Base-by-base conservation (phyloP, 1,284 basidiomycete genomes). In the Puccinia novopanici region DNA sequence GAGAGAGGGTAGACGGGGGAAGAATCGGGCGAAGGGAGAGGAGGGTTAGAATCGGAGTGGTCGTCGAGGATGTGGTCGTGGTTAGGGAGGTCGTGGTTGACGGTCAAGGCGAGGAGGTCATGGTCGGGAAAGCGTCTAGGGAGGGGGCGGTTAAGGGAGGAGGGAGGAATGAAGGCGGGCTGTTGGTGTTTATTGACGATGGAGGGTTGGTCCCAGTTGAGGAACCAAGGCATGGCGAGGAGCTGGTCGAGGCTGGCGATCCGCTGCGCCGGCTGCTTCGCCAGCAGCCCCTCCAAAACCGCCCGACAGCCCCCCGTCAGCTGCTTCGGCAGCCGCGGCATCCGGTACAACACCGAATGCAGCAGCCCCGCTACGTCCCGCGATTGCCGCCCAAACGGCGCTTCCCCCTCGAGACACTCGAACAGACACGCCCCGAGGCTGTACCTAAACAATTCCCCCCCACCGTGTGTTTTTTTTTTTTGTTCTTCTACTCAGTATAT, bases 341-440 rank as follows among this genome's bases (percentile, higher is more conserved):
- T 30, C 73, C 81, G 73, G 81, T 84, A 82, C 83, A 84, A 73
- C 83, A 83, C 30, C 76, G 81, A 55, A 83, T 84, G 19, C 82
- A 82, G 67, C 83, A 83, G 12, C 80, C 74, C 80, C 82, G 83
- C 24, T 81, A 82, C 5, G 75, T 45, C 15, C 24, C 1, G 27
- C 5, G 72, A n/a, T 0, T 27, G 34, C 0, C 10, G 12, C 1
- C 19, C 52, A 83, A 83, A 76, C 82, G 82, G 71, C 82, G 83
- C 15, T 81, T 83, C 4, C 82, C 83, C 52, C 63, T 17, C 30
- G 80, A 79, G 12, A 82, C 83, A 70, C 82, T 83, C 59, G 83
- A 80, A 63, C 82, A 83, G 59, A 81, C 83, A 19, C 70, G 82
- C 65, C 83, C 82, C 71, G 81, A 84, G 30, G 82, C 83, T 3